A percentile compares a stretch with the other conserved stretches of the same genome.
Conservation (phyloP, 139 green algal genomes). For the Haematococcus sp. region DNA sequence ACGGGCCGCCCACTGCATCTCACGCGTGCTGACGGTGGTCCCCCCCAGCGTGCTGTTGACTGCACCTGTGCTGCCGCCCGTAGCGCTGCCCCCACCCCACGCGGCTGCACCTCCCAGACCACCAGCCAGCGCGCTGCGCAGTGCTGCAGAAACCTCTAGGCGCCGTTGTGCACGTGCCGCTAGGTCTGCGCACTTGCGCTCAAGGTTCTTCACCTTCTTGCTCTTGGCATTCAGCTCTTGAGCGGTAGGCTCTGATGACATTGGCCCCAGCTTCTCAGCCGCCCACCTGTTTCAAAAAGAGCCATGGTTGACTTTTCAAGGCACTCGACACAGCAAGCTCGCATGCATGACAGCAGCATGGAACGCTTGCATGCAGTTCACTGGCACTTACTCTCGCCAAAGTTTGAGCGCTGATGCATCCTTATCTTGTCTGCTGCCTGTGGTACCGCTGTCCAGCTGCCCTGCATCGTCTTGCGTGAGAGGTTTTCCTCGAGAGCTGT, state of each 20-base stretch:
- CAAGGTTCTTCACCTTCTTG: slow-evolving; percentile 16
- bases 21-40: not conserved
- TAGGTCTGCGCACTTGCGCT: slow-evolving; percentile 33
- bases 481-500: too few relatives aligned
- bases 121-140: slow-evolving; percentile 4
- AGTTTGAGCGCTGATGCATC: too few relatives aligned
- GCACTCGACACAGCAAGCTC: too few relatives aligned
- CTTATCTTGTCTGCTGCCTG: too few relatives aligned
- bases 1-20: slow-evolving; percentile 12
- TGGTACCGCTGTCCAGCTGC: too few relatives aligned
- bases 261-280: slow-evolving; percentile 17
- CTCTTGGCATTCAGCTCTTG: slow-evolving; percentile 27
- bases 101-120: not conserved
- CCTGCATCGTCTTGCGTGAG: too few relatives aligned
- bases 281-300: slow-evolving; percentile 11
- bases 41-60: not conserved
- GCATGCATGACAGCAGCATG: too few relatives aligned
- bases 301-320: too few relatives aligned
- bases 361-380: too few relatives aligned
- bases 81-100: not conserved
- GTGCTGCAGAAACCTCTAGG: slow-evolving; percentile 18
- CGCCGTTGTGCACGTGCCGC: slow-evolving; percentile 24
- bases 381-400: too few relatives aligned
- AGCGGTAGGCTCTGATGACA: slow-evolving; percentile 12
- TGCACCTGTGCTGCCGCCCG: not conserved